A percentile compares a stretch with the other conserved stretches of the same genome.
phyloP scores from a whole-genome alignment of 75 land plant genomes.

The Adiantum capillusveneris region DNA sequence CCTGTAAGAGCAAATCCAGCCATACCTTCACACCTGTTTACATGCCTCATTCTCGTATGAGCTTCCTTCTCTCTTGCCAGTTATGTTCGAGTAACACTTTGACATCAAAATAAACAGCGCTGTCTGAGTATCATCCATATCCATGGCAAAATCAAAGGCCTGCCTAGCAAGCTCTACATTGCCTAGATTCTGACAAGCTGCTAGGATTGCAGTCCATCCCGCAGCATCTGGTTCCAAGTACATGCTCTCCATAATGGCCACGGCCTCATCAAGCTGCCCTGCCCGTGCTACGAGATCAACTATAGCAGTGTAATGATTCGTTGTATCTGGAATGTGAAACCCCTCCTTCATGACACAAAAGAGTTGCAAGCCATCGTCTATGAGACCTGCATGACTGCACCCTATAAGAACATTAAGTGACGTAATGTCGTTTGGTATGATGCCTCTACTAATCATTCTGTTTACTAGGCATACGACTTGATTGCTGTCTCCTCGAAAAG shows the following conservation, averaged over 20 bases:
- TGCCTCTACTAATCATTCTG: constrained; percentile 38
- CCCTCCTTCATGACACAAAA: constrained; percentile 35
- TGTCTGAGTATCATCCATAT: background rate
- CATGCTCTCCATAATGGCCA: constrained; percentile 31
- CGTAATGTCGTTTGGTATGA: constrained; percentile 30
- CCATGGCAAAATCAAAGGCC: constrained; percentile 33
- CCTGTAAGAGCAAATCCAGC: too few species aligned
- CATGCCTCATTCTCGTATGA: too few species aligned
- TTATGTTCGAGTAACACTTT: too few species aligned
- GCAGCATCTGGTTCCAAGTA: constrained; percentile 39
- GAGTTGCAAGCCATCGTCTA: constrained; percentile 18
- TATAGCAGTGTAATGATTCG: constrained; percentile 58
- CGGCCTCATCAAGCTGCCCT: constrained; percentile 38
- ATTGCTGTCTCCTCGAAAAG: constrained; percentile 48
- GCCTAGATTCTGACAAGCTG: constrained; percentile 36
- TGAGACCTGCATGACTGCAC: constrained; percentile 29
- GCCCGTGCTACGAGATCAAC: constrained; percentile 53
- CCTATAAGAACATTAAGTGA: constrained; percentile 17
- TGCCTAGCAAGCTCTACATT: constrained; percentile 32
- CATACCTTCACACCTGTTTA: too few species aligned
- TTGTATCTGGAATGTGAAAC: constrained; percentile 24
- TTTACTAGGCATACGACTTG: constrained; percentile 29
- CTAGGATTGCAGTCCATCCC: constrained; percentile 51
- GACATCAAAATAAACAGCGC: background rate
- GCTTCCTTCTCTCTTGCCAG: too few species aligned